These are phyloP conservation scores for Ilyonectria sp. DNA, from an alignment of 2,329 filamentous ascomycete species.

Conservation along the genomic window DNA sequence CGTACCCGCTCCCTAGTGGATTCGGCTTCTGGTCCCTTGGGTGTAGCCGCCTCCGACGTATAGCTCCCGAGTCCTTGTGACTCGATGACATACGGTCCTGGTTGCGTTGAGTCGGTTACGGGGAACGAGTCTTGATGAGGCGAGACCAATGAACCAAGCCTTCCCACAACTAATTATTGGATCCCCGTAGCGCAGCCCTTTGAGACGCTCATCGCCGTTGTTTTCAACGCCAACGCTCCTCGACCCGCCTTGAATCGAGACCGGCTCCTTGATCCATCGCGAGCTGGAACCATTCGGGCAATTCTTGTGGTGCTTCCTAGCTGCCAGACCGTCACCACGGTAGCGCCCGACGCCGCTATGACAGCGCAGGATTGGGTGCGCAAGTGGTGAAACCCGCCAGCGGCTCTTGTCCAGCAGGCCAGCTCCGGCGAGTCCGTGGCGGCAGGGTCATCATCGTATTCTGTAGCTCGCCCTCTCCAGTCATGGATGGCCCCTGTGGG, in stretches of 20 bases:
- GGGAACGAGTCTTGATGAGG: slow-evolving; percentile 23
- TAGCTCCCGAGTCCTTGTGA: not conserved
- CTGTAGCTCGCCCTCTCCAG: slow-evolving; percentile 10
- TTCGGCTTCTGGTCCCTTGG: not conserved
- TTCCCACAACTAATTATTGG: slow-evolving; percentile 23
- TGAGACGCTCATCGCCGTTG: slow-evolving; percentile 27
- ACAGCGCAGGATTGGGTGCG: slow-evolving; percentile 23
- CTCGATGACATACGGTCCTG: not conserved
- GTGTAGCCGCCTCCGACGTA: not conserved
- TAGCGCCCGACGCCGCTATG: slow-evolving; percentile 9
- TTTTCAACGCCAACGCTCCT: not conserved
- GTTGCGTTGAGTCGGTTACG: not conserved
- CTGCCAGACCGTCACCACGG: slow-evolving; percentile 20
- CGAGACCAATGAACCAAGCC: slow-evolving; percentile 27
- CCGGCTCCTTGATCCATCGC: slow-evolving; percentile 26
- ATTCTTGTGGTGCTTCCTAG: slow-evolving; percentile 1
- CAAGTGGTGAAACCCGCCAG: slow-evolving; percentile 39
- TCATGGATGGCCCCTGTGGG: slow-evolving; percentile 35
- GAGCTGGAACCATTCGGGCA: slow-evolving; percentile 22
- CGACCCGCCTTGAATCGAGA: slow-evolving; percentile 22
- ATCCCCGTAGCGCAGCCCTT: slow-evolving; percentile 25
- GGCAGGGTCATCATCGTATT: slow-evolving; percentile 36
- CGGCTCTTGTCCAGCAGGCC: slow-evolving; percentile 25
- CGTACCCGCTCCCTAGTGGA: slow-evolving; percentile 20
- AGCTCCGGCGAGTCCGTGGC: slow-evolving; percentile 41